A percentile compares a stretch with the other conserved stretches of the same genome.
Evolutionary conservation across 2,329 filamentous ascomycete genomes (phyloP).

Genomic region (Xylariaceae sp.): DNA sequence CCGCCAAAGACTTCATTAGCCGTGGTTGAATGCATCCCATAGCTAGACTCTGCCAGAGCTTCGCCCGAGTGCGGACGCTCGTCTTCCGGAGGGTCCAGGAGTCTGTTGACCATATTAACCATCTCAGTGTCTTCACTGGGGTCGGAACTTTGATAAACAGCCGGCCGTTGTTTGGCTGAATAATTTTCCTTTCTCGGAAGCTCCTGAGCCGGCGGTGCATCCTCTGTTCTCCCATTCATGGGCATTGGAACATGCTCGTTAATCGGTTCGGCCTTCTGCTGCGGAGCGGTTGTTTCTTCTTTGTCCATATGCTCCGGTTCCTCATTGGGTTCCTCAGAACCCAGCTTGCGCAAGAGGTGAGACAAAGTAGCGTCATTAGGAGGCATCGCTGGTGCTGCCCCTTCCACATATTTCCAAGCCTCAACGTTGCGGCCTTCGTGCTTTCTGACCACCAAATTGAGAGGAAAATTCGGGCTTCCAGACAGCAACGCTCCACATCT

Average conservation of each 20-base stretch:
- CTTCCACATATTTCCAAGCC: conserved; percentile 25
- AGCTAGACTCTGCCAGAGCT: conserved; percentile 41
- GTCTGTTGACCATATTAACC: conserved; percentile 37
- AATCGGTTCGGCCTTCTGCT: background rate
- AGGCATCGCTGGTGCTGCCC: conserved; percentile 9
- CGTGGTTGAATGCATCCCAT: conserved; percentile 49
- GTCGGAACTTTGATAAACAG: conserved; percentile 21
- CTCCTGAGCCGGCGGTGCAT: background rate
- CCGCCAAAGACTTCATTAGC: conserved; percentile 47
- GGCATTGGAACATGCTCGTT: background rate
- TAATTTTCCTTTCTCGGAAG: conserved; percentile 16
- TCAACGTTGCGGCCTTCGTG: conserved; percentile 19
- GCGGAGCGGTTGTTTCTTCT: conserved; percentile 6
- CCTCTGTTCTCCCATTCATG: background rate
- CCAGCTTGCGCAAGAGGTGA: conserved; percentile 22
- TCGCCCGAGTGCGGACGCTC: conserved; percentile 22
- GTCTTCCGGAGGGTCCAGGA: conserved; percentile 28
- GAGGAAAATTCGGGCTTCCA: conserved; percentile 36
- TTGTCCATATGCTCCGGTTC: conserved; percentile 2
- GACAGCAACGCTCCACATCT: conserved; percentile 45
- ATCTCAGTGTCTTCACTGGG: conserved; percentile 36
- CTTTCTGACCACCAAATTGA: conserved; percentile 25
- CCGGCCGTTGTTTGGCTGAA: conserved; percentile 5
- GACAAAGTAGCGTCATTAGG: conserved; percentile 21
- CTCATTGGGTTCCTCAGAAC: conserved; percentile 12